These are phyloP conservation scores for Stentor coeruleus DNA, from an alignment of 73 alveolate species.

Conservation along the genomic window DNA sequence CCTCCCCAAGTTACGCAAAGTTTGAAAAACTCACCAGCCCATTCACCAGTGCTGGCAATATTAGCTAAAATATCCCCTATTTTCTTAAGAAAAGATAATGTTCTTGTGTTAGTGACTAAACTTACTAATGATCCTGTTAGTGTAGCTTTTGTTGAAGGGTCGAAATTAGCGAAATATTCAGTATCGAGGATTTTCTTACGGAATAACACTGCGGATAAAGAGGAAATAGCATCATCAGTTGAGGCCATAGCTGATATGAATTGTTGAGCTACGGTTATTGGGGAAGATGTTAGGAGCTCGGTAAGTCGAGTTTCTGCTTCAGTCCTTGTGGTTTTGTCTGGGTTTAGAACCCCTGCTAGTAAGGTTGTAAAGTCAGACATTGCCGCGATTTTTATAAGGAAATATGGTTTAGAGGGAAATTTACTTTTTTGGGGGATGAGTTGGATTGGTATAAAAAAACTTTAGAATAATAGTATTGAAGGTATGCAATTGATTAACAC, in stretches of 20 bases:
- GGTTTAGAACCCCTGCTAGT: conserved; percentile 19
- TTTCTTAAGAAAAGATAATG: neutral
- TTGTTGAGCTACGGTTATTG: neutral
- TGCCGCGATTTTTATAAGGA: conserved; percentile 18
- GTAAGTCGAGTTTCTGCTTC: neutral
- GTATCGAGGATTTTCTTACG: conserved; percentile 16
- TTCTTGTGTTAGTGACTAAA: neutral
- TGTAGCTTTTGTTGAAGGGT: neutral
- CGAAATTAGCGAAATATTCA: neutral
- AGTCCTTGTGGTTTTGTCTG: neutral
- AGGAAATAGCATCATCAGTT: conserved; percentile 2
- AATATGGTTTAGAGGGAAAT: conserved; percentile 8
- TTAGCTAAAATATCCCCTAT: neutral
- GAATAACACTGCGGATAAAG: conserved; percentile 8
- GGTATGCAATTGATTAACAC: too few species aligned
- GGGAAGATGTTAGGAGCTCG: conserved; percentile 2
- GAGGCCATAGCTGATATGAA: neutral
- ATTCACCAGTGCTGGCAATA: conserved; percentile 11
- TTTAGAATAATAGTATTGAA: too few species aligned
- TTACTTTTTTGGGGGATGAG: too few species aligned
- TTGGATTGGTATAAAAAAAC: too few species aligned
- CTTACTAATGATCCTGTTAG: neutral
- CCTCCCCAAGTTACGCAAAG: neutral
- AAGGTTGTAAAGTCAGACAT: conserved; percentile 17
- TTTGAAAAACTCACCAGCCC: neutral